These are phyloP conservation scores for Arthrobotrys megalospora DNA, from an alignment of 2,329 filamentous ascomycete species.

Conservation along the genomic window DNA sequence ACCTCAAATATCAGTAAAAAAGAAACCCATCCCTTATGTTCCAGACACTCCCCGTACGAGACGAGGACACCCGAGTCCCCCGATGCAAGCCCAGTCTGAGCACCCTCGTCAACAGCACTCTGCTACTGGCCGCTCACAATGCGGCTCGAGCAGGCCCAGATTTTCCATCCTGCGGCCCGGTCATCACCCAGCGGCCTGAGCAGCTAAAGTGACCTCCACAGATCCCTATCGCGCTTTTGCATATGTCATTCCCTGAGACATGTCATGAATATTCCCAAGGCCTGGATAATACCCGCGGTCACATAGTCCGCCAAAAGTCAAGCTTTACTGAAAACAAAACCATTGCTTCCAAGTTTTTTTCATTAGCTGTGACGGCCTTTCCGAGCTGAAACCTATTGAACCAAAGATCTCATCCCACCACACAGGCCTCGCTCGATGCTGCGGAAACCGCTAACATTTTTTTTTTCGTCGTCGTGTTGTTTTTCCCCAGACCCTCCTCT, in stretches of 20 bases:
- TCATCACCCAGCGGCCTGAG: constrained; percentile 2
- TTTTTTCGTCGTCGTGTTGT: constrained; percentile 9
- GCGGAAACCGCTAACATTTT: not conserved
- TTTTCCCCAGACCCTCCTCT: not conserved
- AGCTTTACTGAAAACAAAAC: not conserved
- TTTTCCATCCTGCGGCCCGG: constrained; percentile 10
- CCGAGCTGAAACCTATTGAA: constrained; percentile 5
- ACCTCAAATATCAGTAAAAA: not conserved
- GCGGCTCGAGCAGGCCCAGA: constrained; percentile 31
- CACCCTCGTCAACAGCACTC: not conserved
- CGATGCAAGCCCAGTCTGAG: constrained; percentile 15
- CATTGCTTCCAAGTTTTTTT: constrained; percentile 10
- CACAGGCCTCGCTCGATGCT: not conserved
- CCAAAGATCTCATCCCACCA: not conserved
- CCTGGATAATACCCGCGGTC: not conserved
- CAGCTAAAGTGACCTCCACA: not conserved
- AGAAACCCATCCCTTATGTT: not conserved
- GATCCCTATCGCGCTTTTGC: not conserved
- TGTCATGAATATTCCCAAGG: not conserved
- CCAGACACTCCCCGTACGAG: constrained; percentile 17
- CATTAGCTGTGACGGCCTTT: not conserved
- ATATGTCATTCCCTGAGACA: constrained; percentile 6
- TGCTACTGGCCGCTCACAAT: constrained; percentile 1
- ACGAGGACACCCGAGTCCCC: constrained; percentile 10
- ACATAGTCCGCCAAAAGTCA: constrained; percentile 1